Conservation (phyloP, 169 alveolate species). For the Ichthyophthirius multifiliis region DNA sequence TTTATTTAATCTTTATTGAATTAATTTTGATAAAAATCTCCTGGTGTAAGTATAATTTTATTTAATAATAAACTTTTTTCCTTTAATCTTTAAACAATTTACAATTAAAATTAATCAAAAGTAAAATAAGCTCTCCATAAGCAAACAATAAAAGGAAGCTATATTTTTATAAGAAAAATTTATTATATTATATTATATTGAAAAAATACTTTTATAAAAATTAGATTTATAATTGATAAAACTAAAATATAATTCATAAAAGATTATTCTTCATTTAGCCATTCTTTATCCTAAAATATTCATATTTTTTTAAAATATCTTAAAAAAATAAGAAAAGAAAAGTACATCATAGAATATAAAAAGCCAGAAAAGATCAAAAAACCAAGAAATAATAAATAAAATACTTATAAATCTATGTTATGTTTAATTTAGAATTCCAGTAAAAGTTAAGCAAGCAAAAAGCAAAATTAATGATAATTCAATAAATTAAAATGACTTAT, state of each 20-base stretch:
- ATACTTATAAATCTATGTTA: background rate
- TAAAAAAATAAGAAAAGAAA: background rate
- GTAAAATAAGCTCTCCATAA: slow-evolving; percentile 7
- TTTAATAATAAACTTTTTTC: no score
- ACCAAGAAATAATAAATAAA: background rate
- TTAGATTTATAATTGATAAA: background rate
- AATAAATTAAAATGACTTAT: background rate
- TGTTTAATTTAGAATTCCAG: background rate
- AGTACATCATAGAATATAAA: background rate
- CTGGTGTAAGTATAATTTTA: no score
- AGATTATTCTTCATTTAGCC: background rate
- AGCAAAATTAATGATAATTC: background rate
- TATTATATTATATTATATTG: background rate
- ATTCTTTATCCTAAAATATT: background rate
- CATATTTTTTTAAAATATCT: background rate
- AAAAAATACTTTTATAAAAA: background rate
- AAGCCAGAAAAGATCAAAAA: background rate
- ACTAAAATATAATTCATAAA: background rate
- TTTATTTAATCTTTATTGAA: no score
- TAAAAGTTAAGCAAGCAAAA: background rate
- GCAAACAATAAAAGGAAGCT: background rate
- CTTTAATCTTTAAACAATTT: background rate
- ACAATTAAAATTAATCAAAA: background rate
- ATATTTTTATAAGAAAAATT: background rate
- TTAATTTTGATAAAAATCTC: no score